phyloP scores from a whole-genome alignment of 352 stramenopile genomes.

The Halophytophthora batemanensis region DNA sequence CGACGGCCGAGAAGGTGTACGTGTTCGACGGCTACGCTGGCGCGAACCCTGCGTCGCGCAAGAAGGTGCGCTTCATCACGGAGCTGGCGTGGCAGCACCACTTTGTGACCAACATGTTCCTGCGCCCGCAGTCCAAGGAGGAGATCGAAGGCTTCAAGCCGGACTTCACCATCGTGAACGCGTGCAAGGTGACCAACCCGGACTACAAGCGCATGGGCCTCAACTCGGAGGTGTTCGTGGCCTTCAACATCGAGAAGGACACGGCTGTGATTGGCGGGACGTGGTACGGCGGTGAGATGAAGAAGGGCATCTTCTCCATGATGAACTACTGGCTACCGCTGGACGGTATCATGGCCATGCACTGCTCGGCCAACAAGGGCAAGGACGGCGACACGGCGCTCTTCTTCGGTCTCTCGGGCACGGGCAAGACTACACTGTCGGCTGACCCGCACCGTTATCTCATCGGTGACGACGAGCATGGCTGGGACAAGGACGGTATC shows the following conservation, averaged over 20 bases:
- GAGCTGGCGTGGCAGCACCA: slow-evolving; percentile 98
- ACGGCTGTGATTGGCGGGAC: slow-evolving; percentile 94
- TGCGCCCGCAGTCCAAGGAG: slow-evolving; percentile 74
- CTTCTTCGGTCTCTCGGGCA: slow-evolving; percentile 95
- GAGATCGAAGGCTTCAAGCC: slow-evolving; percentile 93
- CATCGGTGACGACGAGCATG: slow-evolving; percentile 92
- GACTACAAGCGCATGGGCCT: slow-evolving; percentile 94
- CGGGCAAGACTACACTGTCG: slow-evolving; percentile 91
- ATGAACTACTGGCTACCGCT: slow-evolving; percentile 99
- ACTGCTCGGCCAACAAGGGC: slow-evolving; percentile 98
- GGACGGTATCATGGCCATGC: slow-evolving; percentile 96
- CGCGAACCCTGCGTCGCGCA: slow-evolving; percentile 88
- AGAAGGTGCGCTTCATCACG: slow-evolving; percentile 97
- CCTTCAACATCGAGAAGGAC: slow-evolving; percentile 97
- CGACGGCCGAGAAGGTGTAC: slow-evolving; percentile 91
- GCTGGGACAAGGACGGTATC: slow-evolving; percentile 97
- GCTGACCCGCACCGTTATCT: slow-evolving; percentile 85
- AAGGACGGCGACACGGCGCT: slow-evolving; percentile 95
- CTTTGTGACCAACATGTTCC: slow-evolving; percentile 98
- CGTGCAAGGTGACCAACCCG: slow-evolving; percentile 93
- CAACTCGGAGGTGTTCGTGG: slow-evolving; percentile 95
- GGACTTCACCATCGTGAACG: slow-evolving; percentile 98
- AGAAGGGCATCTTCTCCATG: slow-evolving; percentile 98
- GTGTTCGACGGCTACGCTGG: slow-evolving; percentile 97
- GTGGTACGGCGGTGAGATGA: slow-evolving; percentile 98